These are phyloP conservation scores for Claviceps paspali DNA, from an alignment of 2,329 filamentous ascomycete species.

Conservation along the genomic window DNA sequence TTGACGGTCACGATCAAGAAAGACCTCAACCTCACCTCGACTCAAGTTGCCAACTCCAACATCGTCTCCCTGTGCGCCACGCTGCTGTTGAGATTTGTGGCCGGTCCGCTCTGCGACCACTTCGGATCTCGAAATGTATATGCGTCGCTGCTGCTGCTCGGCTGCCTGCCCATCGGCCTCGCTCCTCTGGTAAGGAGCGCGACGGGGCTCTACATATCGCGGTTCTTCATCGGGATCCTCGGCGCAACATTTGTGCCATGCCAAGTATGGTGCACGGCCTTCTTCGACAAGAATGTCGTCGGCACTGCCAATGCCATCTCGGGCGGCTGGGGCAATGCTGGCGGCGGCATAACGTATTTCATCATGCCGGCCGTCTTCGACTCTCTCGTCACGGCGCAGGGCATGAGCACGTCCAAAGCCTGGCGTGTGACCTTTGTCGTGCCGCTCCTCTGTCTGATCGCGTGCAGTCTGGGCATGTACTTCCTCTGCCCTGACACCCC, in stretches of 20 bases:
- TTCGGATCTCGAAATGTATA: slow-evolving; percentile 74
- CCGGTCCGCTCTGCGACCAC: slow-evolving; percentile 72
- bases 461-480: slow-evolving; percentile 52
- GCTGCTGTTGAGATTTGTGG: slow-evolving; percentile 59
- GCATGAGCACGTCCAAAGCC: slow-evolving; percentile 49
- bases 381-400: slow-evolving; percentile 45
- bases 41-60: slow-evolving; percentile 75
- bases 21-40: slow-evolving; percentile 56
- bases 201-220: slow-evolving; percentile 50
- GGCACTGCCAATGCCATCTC: slow-evolving; percentile 78
- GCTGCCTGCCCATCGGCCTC: slow-evolving; percentile 67
- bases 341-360: slow-evolving; percentile 85
- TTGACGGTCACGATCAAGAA: slow-evolving; percentile 63
- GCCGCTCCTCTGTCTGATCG: slow-evolving; percentile 60
- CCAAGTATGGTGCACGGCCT: slow-evolving; percentile 84
- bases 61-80: slow-evolving; percentile 61
- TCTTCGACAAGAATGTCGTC: slow-evolving; percentile 86
- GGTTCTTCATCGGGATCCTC: slow-evolving; percentile 71
- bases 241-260: slow-evolving; percentile 71
- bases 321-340: slow-evolving; percentile 73
- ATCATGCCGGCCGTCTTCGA: slow-evolving; percentile 85
- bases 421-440: slow-evolving; percentile 81
- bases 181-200: slow-evolving; percentile 57
- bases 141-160: slow-evolving; percentile 58
- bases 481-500: slow-evolving; percentile 69